These are phyloP conservation scores for Fusarium avenaceum DNA, from an alignment of 2,329 filamentous ascomycete species.

Conservation along the genomic window DNA sequence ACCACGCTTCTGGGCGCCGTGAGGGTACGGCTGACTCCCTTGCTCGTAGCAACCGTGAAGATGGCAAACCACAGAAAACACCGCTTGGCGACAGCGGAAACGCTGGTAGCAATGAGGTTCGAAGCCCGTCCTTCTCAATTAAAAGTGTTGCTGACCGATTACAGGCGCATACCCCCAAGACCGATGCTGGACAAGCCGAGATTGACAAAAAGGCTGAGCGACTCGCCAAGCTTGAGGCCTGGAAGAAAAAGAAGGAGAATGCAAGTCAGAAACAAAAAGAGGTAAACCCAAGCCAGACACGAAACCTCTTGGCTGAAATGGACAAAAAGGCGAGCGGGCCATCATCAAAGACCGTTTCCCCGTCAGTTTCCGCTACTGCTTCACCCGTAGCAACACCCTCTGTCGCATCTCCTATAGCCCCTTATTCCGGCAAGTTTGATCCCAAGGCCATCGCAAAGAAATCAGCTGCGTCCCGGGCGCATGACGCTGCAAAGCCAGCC, in stretches of 20 bases:
- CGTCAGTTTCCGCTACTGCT: slow-evolving; percentile 64
- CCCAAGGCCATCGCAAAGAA: slow-evolving; percentile 89
- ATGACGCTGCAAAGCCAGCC: slow-evolving; percentile 63
- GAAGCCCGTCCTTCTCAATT: slow-evolving; percentile 48
- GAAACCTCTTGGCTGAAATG: slow-evolving; percentile 79
- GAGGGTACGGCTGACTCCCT: slow-evolving; percentile 80
- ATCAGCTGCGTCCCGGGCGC: slow-evolving; percentile 71
- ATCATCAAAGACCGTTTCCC: slow-evolving; percentile 62
- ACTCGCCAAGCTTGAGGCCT: slow-evolving; percentile 85
- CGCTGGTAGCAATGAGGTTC: slow-evolving; percentile 69
- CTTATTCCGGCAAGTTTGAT: slow-evolving; percentile 85
- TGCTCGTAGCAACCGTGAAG: slow-evolving; percentile 74
- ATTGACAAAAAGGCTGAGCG: slow-evolving; percentile 82
- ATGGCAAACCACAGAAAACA: slow-evolving; percentile 68
- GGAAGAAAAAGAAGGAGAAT: slow-evolving; percentile 90
- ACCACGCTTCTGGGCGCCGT: slow-evolving; percentile 72
- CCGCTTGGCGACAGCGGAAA: slow-evolving; percentile 63
- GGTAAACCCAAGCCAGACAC: slow-evolving; percentile 73
- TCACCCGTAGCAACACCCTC: slow-evolving; percentile 64
- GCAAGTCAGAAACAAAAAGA: slow-evolving; percentile 80
- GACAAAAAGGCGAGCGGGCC: slow-evolving; percentile 73
- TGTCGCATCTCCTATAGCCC: slow-evolving; percentile 64
- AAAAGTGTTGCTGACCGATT: slow-evolving; percentile 44
- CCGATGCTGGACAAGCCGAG: slow-evolving; percentile 70
- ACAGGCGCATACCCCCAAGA: slow-evolving; percentile 65